A percentile compares a stretch with the other conserved stretches of the same genome.
These are phyloP conservation scores for Xylaria acuta DNA, from an alignment of 495 filamentous ascomycete genomes.

Conservation along the genomic window DNA sequence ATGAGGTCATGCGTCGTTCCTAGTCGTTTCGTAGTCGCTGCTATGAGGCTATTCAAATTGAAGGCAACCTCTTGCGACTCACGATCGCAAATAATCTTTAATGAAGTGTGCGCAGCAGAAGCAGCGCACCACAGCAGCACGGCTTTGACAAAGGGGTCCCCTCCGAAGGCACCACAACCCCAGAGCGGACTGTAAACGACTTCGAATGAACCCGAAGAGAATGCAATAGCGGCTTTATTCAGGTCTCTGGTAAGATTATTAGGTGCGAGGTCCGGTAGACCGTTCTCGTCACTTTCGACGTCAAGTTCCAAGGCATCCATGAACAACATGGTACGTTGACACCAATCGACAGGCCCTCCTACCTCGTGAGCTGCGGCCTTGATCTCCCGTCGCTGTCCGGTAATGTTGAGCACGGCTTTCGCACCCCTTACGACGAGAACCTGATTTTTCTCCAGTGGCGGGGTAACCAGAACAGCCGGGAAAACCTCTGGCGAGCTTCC, in stretches of 20 bases:
- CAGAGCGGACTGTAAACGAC: constrained; percentile 33
- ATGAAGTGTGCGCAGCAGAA: constrained; percentile 26
- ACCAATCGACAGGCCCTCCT: constrained; percentile 24
- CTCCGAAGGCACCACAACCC: constrained; percentile 41
- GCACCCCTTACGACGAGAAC: constrained; percentile 4
- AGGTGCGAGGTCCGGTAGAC: constrained; percentile 30
- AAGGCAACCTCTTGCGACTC: background rate
- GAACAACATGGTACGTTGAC: constrained; percentile 35
- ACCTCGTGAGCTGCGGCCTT: background rate
- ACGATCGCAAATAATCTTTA: constrained; percentile 32
- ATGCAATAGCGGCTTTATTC: constrained; percentile 33
- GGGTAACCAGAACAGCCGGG: constrained; percentile 36
- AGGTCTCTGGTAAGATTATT: constrained; percentile 31
- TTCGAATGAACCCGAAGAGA: constrained; percentile 22
- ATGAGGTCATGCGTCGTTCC: background rate
- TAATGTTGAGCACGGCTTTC: constrained; percentile 2
- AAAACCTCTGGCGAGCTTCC: constrained; percentile 36
- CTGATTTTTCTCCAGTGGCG: constrained; percentile 23
- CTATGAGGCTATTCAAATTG: background rate
- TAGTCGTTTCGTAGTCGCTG: too few relatives aligned
- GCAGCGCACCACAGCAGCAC: constrained; percentile 39
- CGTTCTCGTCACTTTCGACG: constrained; percentile 12
- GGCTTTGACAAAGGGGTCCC: constrained; percentile 37
- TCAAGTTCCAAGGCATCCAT: constrained; percentile 44
- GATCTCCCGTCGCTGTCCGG: constrained; percentile 4